Evolutionary conservation across 441 rosid genomes (phyloP), one percentile per base, ranked within the genome.

Genomic region (Corymbia calophylla): DNA sequence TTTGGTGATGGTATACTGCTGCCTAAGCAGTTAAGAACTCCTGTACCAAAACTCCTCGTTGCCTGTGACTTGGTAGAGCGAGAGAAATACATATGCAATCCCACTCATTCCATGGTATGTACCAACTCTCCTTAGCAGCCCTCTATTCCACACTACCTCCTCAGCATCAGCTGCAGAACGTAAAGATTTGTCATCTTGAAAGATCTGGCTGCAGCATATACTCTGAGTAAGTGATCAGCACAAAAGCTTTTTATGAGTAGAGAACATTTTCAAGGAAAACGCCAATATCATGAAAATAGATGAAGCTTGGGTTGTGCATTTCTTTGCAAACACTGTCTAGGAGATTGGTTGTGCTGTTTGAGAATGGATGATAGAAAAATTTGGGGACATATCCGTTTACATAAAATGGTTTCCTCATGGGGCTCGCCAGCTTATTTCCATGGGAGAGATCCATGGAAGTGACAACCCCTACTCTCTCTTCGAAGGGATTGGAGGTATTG

Each of bases 401-500:
- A 53, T 53, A 1, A 12, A 53, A 53, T 53, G 53, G 53, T 53
- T 53, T 53, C 16, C 53, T 53, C 53, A 94, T 68, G 91, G 93
- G 92, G 96, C 95, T 18, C 93, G 86, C 32, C 88, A 90, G 87
- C 95, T 95, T 58, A 94, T 93, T 73, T 92, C 94, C 51, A 92
- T 92, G 47, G 92, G 94, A 51, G 91, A 94, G 91, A 95, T 96
- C 97, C 98, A 96, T 53, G 95, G 96, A 68, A 97, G 96, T 14
- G 98, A 96, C 89, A 90, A 93, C 7, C 96, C 94, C 9, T 93
- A 89, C 89, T 96, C 96, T 6, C 90, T 96, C 89, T 96, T 95
- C 89, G 97, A 96, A 95, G 98, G 99, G 54, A 84, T 91, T 21
- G 97, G 97, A 92, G 97, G 98, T 55, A 93, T 96, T 97, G 94